A percentile compares a stretch with the other conserved stretches of the same genome.
Evolutionary conservation across 2,329 filamentous ascomycete species (phyloP).

Genomic region (Clonostachys solani): DNA sequence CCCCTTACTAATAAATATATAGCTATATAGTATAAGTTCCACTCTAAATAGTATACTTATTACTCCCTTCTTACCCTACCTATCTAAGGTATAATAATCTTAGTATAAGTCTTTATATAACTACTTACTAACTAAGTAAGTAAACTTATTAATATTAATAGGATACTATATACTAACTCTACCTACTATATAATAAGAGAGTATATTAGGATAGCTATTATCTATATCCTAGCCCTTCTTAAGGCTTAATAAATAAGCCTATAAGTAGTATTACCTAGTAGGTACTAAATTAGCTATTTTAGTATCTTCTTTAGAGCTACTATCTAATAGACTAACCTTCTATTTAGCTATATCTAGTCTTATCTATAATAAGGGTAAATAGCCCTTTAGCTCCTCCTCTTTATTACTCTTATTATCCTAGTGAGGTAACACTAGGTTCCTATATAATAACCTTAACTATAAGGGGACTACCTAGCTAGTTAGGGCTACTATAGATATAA

Average conservation of each 20-base stretch:
- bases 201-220: slow-evolving; percentile 1
- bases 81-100: slow-evolving; percentile 4
- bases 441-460: too few relatives aligned
- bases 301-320: neutral
- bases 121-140: neutral
- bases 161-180: slow-evolving; percentile 9
- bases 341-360: too few relatives aligned
- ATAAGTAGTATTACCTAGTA: slow-evolving; percentile 3
- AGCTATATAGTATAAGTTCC: slow-evolving; percentile 31
- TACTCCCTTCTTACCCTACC: slow-evolving; percentile 19
- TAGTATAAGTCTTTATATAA: neutral
- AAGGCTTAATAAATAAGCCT: slow-evolving; percentile 5
- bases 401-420: too few relatives aligned
- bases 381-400: too few relatives aligned
- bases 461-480: too few relatives aligned
- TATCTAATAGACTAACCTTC: too few relatives aligned
- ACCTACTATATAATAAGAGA: slow-evolving; percentile 10
- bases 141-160: neutral
- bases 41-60: slow-evolving; percentile 34
- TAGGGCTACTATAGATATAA: neutral
- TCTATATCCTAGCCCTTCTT: slow-evolving; percentile 10
- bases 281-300: neutral
- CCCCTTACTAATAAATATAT: slow-evolving; percentile 36
- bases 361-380: too few relatives aligned
- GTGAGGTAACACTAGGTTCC: too few relatives aligned